Percentiles rank a stretch among this genome's conserved stretches.
Evolutionary conservation across 257 asterid genomes (phyloP).

Genomic region (Handroanthus guayacan): DNA sequence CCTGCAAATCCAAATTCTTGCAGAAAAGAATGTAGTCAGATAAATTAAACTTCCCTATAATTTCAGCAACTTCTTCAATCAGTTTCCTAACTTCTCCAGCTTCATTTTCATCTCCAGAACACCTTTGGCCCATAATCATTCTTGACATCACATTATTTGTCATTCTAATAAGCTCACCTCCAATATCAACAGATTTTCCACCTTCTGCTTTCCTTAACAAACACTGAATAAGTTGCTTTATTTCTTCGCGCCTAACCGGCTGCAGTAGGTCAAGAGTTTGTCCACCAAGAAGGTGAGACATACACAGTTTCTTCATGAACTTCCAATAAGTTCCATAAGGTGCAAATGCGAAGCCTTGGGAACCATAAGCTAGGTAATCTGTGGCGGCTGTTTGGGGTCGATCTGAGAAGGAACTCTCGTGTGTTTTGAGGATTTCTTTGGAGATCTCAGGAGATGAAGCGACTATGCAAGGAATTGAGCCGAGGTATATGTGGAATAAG

Average conservation of each 20-base stretch:
- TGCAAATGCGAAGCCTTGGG: conserved; percentile 74
- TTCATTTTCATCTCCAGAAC: conserved; percentile 57
- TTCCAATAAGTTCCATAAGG: conserved; percentile 78
- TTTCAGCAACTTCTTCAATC: conserved; percentile 58
- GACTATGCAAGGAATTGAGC: conserved; percentile 68
- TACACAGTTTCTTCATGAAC: conserved; percentile 80
- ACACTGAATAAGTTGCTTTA: conserved; percentile 35
- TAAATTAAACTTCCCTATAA: conserved; percentile 64
- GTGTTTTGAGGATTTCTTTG: conserved; percentile 66
- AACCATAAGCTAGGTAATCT: conserved; percentile 70
- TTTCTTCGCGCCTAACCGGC: conserved; percentile 63
- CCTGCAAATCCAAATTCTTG: conserved; percentile 75
- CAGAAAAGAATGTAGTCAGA: conserved; percentile 74
- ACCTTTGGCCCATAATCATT: conserved; percentile 71
- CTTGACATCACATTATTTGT: conserved; percentile 65
- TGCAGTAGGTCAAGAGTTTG: conserved; percentile 58
- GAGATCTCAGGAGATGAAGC: conserved; percentile 74
- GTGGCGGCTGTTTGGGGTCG: conserved; percentile 59
- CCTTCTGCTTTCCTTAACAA: conserved; percentile 40
- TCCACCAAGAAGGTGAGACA: conserved; percentile 78
- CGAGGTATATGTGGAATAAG: conserved; percentile 59
- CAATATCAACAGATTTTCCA: conserved; percentile 54
- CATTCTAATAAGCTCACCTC: conserved; percentile 60
- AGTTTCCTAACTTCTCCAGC: conserved; percentile 59
- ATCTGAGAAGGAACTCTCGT: conserved; percentile 56